Evolutionary conservation across 169 alveolate genomes (phyloP).

Genomic region (Eimeria necatrix): DNA sequence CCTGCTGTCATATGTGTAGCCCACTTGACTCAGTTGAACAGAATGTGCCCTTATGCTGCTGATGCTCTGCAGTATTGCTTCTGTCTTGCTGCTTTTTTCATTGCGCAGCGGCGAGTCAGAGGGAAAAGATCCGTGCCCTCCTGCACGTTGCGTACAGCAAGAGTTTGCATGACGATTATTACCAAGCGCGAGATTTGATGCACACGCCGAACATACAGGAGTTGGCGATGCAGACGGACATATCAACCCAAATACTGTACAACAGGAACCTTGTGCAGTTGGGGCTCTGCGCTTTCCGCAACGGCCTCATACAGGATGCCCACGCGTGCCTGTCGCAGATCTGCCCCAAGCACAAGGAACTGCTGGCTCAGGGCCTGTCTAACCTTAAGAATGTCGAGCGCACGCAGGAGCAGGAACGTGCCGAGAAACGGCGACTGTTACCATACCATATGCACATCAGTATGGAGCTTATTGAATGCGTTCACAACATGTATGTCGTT

Average conservation of each 20-base stretch:
- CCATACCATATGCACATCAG: constrained; percentile 99
- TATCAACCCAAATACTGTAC: constrained; percentile 95
- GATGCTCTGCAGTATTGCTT: neutral
- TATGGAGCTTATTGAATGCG: constrained; percentile 96
- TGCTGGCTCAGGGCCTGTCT: constrained; percentile 95
- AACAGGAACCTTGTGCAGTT: constrained; percentile 97
- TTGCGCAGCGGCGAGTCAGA: constrained; percentile 89
- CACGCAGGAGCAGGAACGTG: constrained; percentile 96
- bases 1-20: too few species aligned
- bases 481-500: constrained; percentile 89
- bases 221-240: constrained; percentile 93
- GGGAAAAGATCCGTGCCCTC: constrained; percentile 91
- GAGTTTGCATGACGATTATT: constrained; percentile 93
- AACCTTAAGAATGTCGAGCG: constrained; percentile 94
- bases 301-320: constrained; percentile 92
- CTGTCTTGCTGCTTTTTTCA: constrained; percentile 84
- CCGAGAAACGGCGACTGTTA: constrained; percentile 96
- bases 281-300: constrained; percentile 98
- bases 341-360: constrained; percentile 96
- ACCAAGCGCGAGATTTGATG: constrained; percentile 93
- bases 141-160: constrained; percentile 91
- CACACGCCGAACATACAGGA: constrained; percentile 93
- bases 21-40: too few species aligned
- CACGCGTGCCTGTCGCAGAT: constrained; percentile 94
- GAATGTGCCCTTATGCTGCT: neutral